Evolutionary conservation across 768 basidiomycete genomes (phyloP).

Genomic region (Termitomyces sp.): DNA sequence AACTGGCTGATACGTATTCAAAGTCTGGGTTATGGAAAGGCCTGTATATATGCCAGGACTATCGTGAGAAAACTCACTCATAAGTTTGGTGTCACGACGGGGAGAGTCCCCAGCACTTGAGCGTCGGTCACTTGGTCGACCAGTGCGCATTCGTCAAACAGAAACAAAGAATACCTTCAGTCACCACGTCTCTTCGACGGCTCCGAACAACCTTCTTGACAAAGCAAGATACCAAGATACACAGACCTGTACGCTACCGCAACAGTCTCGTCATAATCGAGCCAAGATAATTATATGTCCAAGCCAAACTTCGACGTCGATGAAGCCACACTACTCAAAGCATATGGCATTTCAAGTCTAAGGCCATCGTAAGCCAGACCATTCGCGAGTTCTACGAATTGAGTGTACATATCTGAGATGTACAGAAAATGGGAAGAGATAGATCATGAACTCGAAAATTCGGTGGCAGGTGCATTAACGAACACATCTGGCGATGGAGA

Average conservation of each 20-base stretch:
- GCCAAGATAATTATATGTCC: conserved; percentile 34
- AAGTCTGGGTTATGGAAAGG: too few relatives aligned
- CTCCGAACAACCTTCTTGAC: background rate
- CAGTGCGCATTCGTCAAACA: background rate
- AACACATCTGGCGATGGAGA: conserved; percentile 56
- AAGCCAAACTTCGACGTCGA: conserved; percentile 68
- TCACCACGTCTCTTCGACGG: background rate
- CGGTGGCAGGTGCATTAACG: conserved; percentile 62
- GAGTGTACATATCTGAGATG: background rate
- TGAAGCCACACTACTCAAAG: conserved; percentile 78
- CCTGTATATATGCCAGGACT: too few relatives aligned
- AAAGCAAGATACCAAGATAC: background rate
- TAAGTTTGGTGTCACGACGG: too few relatives aligned
- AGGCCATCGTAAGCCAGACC: conserved; percentile 55
- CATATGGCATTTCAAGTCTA: conserved; percentile 78
- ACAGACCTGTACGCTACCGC: background rate
- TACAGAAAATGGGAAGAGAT: conserved; percentile 85
- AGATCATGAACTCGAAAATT: conserved; percentile 78
- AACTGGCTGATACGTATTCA: too few relatives aligned
- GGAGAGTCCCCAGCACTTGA: too few relatives aligned
- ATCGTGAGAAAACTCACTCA: too few relatives aligned
- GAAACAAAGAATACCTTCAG: background rate
- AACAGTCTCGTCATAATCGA: background rate
- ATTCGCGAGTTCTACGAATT: background rate
- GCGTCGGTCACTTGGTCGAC: too few relatives aligned